These are phyloP conservation scores for Yarrowia porcina DNA, from an alignment of 805 yeast genomes.

Conservation along the genomic window DNA sequence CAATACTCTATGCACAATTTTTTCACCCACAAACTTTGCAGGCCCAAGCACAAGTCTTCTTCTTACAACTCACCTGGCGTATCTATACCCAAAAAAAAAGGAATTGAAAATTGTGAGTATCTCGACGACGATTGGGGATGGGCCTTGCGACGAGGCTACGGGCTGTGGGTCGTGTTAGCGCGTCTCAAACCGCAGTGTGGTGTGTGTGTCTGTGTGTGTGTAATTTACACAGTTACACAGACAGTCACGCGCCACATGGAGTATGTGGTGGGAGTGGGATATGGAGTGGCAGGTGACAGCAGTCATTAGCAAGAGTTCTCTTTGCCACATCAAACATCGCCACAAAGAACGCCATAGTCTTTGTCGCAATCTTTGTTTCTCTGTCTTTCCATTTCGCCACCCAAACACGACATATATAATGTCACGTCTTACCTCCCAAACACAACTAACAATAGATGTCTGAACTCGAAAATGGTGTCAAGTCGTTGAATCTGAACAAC, in stretches of 20 bases:
- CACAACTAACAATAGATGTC: constrained; percentile 22
- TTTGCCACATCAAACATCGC: too few relatives aligned
- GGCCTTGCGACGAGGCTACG: too few relatives aligned
- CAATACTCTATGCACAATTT: constrained; percentile 14
- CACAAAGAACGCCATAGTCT: too few relatives aligned
- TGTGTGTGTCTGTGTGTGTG: too few relatives aligned
- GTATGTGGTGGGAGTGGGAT: too few relatives aligned
- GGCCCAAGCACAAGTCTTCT: constrained; percentile 23
- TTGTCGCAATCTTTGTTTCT: too few relatives aligned
- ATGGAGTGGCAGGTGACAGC: too few relatives aligned
- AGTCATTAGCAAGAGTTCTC: too few relatives aligned
- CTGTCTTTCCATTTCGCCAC: background rate
- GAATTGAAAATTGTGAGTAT: constrained; percentile 21
- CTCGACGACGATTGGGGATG: background rate
- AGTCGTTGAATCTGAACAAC: constrained; percentile 26
- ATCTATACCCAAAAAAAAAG: constrained; percentile 22
- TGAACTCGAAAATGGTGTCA: constrained; percentile 25
- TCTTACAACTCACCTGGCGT: constrained; percentile 25
- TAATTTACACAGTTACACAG: too few relatives aligned
- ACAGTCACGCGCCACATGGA: too few relatives aligned
- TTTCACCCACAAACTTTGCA: constrained; percentile 25
- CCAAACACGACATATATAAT: background rate
- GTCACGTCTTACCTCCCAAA: background rate
- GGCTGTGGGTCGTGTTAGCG: too few relatives aligned
- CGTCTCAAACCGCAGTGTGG: too few relatives aligned